Conservation (phyloP, 2,329 filamentous ascomycete species). For the Sarocladiaceae sp. region DNA sequence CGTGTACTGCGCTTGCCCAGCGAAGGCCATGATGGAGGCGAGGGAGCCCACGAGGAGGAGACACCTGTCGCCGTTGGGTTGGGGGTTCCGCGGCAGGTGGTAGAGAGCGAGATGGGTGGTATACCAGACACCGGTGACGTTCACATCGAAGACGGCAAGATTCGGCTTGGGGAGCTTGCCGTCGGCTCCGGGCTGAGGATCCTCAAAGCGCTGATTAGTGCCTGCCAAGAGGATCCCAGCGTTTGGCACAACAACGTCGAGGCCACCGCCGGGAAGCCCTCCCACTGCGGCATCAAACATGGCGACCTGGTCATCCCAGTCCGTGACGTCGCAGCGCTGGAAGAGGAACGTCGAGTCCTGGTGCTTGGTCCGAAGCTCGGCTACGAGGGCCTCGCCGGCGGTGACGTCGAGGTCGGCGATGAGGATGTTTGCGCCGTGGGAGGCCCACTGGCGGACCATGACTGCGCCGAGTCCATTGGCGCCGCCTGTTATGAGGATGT, state of each 20-base stretch:
- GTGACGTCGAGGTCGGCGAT: conserved; percentile 56
- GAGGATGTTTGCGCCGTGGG: conserved; percentile 51
- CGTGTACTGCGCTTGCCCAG: conserved; percentile 46
- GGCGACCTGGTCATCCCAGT: conserved; percentile 56
- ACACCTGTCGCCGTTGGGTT: conserved; percentile 42
- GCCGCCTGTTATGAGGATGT: conserved; percentile 58
- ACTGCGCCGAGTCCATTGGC: conserved; percentile 54
- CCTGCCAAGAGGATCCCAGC: conserved; percentile 48
- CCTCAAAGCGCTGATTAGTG: conserved; percentile 35
- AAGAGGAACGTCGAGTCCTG: conserved; percentile 43
- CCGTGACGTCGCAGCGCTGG: conserved; percentile 57
- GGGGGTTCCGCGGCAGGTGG: conserved; percentile 19
- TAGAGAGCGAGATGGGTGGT: conserved; percentile 59
- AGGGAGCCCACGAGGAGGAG: conserved; percentile 58
- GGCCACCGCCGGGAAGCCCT: conserved; percentile 45
- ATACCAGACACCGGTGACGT: conserved; percentile 58
- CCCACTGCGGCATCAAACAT: conserved; percentile 54
- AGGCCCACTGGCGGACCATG: conserved; percentile 48
- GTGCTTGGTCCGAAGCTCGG: conserved; percentile 37
- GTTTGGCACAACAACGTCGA: conserved; percentile 61
- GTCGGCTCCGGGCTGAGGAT: conserved; percentile 37
- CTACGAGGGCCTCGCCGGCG: conserved; percentile 48
- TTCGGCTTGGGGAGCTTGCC: conserved; percentile 36
- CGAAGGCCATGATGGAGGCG: conserved; percentile 43
- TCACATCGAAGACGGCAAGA: conserved; percentile 49